phyloP scores from a whole-genome alignment of 345 rosid species.

The Cardiospermum halicacabum region DNA sequence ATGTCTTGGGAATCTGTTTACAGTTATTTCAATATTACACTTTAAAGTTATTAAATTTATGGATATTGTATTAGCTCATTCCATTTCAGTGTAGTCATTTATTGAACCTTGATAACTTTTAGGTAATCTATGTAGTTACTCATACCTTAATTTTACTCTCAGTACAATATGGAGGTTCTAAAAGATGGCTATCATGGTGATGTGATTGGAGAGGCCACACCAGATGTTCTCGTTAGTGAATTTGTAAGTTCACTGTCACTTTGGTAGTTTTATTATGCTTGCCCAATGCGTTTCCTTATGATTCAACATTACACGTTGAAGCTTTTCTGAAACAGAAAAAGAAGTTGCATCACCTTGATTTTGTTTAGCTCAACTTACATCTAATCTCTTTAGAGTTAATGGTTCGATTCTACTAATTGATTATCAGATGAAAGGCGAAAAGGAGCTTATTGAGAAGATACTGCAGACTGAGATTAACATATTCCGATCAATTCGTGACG shows the following conservation, averaged over 20 bases:
- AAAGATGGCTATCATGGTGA: slow-evolving; percentile 85
- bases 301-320: neutral
- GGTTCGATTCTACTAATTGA: slow-evolving; percentile 9
- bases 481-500: slow-evolving; percentile 83
- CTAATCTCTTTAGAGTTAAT: neutral
- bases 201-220: slow-evolving; percentile 82
- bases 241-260: slow-evolving; percentile 58
- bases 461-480: slow-evolving; percentile 87
- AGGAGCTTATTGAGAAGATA: slow-evolving; percentile 80
- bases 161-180: slow-evolving; percentile 58
- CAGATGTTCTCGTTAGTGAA: slow-evolving; percentile 78
- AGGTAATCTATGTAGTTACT: neutral
- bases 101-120: neutral
- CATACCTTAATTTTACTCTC: slow-evolving; percentile 7
- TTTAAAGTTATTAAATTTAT: neutral
- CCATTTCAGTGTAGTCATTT: too few species aligned
- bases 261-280: too few species aligned
- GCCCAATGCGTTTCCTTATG: too few species aligned
- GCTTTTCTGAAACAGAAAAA: neutral
- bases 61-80: too few species aligned
- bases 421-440: slow-evolving; percentile 96
- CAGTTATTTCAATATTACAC: neutral
- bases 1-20: neutral
- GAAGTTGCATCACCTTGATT: neutral
- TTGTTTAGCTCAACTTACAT: neutral